Evolutionary conservation across 2,329 filamentous ascomycete species (phyloP), one percentile per base, ranked within the genome.

Genomic region (Claviceps arundinis): DNA sequence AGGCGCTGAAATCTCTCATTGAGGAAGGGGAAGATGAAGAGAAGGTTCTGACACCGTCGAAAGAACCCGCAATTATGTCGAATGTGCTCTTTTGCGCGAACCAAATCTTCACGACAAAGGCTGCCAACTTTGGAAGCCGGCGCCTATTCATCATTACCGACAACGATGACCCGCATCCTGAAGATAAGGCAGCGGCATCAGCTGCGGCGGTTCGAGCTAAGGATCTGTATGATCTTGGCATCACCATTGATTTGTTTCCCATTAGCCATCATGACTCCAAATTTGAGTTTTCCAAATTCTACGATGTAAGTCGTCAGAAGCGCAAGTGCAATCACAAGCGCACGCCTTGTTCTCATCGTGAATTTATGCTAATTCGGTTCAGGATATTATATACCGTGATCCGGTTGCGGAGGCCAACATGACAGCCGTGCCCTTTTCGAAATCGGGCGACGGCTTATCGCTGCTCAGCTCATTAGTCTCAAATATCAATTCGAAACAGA

Each of bases 61-160:
- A 78, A 3, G 81, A 90, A 52, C 72, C 76, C 1, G 82, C 86
- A 0, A 82, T 83, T 37, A 95, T 98, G 84, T 81, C 87, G 9
- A 95, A 90, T 60, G 77, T 98, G 2, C 75, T 98, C 1, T 96
- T 96, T 64, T 95, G 90, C 60, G 91, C 89, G 40, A 97, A 97
- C 58, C 89, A 96, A 63, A 87, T 97, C 50, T 96, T 98, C 64
- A 95, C 90, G 1, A 95, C 88, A 3, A 95, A 87, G 65, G 90
- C 93, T 0, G 83, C 93, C 17, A 97, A 96, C 62, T 97, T 97
- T 65, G 85, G 88, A 4, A 97, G 91, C 5, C 77, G 91, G 55
- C 81, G 93, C 37, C 71, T 98, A n/a, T 98, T 98, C 68, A 81
- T 98, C 56, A 88, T 98, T 52, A 97, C 93, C 0, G 89, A 97